These are phyloP conservation scores for Crocinoboletus sp. DNA, from an alignment of 1,284 basidiomycete species.

Conservation along the genomic window DNA sequence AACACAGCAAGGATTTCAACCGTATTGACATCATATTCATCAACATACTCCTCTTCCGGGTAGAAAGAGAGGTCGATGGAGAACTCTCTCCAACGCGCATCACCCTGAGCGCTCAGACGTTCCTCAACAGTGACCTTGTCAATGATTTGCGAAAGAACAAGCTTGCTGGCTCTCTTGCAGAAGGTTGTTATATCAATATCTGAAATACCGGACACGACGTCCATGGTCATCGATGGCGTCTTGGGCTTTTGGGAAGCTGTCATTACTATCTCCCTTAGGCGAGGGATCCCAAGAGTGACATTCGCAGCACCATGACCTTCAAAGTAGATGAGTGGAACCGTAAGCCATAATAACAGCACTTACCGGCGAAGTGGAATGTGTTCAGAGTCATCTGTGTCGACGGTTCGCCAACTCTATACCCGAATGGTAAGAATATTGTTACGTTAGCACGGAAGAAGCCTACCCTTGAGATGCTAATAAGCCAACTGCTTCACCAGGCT, in stretches of 20 bases:
- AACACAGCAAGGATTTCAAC: conserved; percentile 75
- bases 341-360: conserved; percentile 20
- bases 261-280: conserved; percentile 99
- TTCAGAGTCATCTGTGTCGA: conserved; percentile 99
- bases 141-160: conserved; percentile 88
- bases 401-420: conserved; percentile 87
- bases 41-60: conserved; percentile 78
- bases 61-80: conserved; percentile 85
- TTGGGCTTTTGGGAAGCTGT: conserved; percentile 96
- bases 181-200: conserved; percentile 67
- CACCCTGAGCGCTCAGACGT: conserved; percentile 63
- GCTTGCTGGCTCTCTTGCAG: conserved; percentile 86
- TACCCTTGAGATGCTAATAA: conserved; percentile 97
- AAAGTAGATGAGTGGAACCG: conserved; percentile 5
- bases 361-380: conserved; percentile 98
- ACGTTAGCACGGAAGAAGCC: conserved; percentile 23
- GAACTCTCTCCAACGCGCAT: conserved; percentile 77
- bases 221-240: conserved; percentile 98
- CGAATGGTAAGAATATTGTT: not conserved
- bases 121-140: conserved; percentile 86
- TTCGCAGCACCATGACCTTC: conserved; percentile 98
- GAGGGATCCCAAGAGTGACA: conserved; percentile 98
- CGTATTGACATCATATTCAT: conserved; percentile 82
- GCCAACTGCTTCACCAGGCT: conserved; percentile 98
- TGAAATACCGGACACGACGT: conserved; percentile 53